Conservation (phyloP, 2,329 filamentous ascomycete genomes). For the Dactylellina leptospora region DNA sequence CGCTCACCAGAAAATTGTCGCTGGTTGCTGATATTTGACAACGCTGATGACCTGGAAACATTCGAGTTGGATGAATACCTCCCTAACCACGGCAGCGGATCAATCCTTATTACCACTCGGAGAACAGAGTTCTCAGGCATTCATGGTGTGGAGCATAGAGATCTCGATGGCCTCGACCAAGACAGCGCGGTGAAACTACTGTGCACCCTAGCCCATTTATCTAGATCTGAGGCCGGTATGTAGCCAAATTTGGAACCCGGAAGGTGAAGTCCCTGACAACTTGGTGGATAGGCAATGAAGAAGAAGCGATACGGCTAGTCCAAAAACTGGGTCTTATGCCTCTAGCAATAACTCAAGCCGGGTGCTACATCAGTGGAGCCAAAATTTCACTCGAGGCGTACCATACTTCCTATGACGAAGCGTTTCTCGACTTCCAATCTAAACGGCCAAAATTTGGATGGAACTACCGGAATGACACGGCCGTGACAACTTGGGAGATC, state of each 20-base stretch:
- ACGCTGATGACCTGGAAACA: conserved; percentile 22
- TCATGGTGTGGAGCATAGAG: neutral
- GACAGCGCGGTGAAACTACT: conserved; percentile 9
- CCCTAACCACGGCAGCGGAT: conserved; percentile 6
- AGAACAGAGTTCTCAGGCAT: conserved; percentile 19
- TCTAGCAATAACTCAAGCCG: conserved; percentile 30
- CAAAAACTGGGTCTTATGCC: conserved; percentile 45
- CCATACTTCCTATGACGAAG: neutral
- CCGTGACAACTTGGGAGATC: conserved; percentile 43
- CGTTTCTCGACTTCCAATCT: conserved; percentile 22
- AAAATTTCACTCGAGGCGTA: conserved; percentile 5
- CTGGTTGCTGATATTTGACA: conserved; percentile 26
- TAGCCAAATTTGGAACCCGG: neutral
- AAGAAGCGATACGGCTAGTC: conserved; percentile 8
- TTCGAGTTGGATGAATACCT: conserved; percentile 20
- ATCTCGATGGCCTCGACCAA: neutral
- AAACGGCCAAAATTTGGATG: conserved; percentile 32
- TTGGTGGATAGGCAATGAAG: neutral
- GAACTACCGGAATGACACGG: conserved; percentile 39
- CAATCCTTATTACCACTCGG: conserved; percentile 20
- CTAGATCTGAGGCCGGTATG: neutral
- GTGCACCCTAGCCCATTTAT: neutral
- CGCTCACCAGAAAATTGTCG: neutral
- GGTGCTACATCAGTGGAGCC: conserved; percentile 17
- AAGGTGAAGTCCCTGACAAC: neutral